Evolutionary conservation across 1,139 yeast genomes (phyloP), one percentile per base, ranked within the genome.

Genomic region (Wickerhamomyces sp.): DNA sequence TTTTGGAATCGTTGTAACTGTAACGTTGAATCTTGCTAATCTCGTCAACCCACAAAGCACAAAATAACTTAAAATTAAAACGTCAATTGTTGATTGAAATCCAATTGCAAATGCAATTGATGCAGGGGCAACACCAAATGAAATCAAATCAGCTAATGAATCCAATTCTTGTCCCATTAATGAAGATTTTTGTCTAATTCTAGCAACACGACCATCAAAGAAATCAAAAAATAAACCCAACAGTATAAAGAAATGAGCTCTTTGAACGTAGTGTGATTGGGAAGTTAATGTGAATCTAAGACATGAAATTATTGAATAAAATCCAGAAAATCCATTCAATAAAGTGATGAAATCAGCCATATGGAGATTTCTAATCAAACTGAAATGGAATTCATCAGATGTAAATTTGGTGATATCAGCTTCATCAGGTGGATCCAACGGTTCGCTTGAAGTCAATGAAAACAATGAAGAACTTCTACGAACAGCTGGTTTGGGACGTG

Each of bases 161-260:
- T 91, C 98, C 51, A 91, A 75, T 62, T 91, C 98, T 61, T 91
- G 97, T 40, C 98, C 98, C 87, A 93, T 86, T 39, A 91, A 70
- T 17, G 95, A 82, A 3, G 95, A 76, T 64, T 91, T 87, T 60
- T 88, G 83, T 63, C 96, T 76, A 66, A 91, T 73, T 51, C 98
- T 74, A 6, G 98, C 98, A 8, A 91, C 98, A 52, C 95, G 78
- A 20, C 98, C 98, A 58, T 91, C 98, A 58, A 91, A 83, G 58
- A 91, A 88, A 61, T 91, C 98, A 58, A 89, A 89, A 56, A 91
- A 87, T 52, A 89, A 75, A 6, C 98, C 98, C 50, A 89, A 68
- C 15, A 86, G 72, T 30, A 87, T 86, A 60, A 89, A 85, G 47
- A 83, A 78, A 63, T 88, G 91, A 4, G 97, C 96, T 50, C 96